Evolutionary conservation across 768 basidiomycete species (phyloP).

Genomic region (Amanita inopinata): DNA sequence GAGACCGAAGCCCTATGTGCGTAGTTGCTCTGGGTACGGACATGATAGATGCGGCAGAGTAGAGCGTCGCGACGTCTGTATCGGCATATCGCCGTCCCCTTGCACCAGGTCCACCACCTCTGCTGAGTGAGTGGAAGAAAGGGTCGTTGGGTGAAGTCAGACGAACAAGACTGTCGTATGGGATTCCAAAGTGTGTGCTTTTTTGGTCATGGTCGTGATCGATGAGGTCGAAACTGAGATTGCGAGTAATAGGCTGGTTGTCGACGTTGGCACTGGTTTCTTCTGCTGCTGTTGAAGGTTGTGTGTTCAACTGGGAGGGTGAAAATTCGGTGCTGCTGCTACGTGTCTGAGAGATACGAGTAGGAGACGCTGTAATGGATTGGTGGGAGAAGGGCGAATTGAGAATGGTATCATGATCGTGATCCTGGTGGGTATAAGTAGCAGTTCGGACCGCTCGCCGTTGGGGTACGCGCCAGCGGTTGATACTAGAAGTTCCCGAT

Average conservation of each 20-base stretch:
- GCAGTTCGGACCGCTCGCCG: constrained; percentile 29
- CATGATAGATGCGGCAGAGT: constrained; percentile 76
- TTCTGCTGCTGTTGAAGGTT: constrained; percentile 13
- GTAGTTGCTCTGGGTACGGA: constrained; percentile 44
- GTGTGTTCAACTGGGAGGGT: constrained; percentile 18
- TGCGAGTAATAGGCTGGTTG: neutral
- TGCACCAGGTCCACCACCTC: neutral
- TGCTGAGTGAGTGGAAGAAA: constrained; percentile 32
- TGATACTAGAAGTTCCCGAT: constrained; percentile 70
- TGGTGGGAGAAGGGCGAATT: constrained; percentile 15
- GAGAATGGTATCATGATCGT: constrained; percentile 15
- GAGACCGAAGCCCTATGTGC: constrained; percentile 17
- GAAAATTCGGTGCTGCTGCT: constrained; percentile 4
- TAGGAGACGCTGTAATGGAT: constrained; percentile 3
- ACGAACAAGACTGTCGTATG: constrained; percentile 60
- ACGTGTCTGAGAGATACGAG: neutral
- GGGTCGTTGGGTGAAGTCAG: constrained; percentile 61
- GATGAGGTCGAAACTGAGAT: constrained; percentile 10
- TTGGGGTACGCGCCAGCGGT: constrained; percentile 69
- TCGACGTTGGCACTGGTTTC: neutral
- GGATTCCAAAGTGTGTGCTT: constrained; percentile 46
- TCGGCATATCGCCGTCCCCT: constrained; percentile 37
- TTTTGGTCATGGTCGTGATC: constrained; percentile 22
- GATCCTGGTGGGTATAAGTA: constrained; percentile 17
- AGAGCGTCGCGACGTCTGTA: constrained; percentile 76